Evolutionary conservation across 495 filamentous ascomycete genomes (phyloP), one percentile per base, ranked within the genome.

Genomic region (Annulohypoxylon nitens): DNA sequence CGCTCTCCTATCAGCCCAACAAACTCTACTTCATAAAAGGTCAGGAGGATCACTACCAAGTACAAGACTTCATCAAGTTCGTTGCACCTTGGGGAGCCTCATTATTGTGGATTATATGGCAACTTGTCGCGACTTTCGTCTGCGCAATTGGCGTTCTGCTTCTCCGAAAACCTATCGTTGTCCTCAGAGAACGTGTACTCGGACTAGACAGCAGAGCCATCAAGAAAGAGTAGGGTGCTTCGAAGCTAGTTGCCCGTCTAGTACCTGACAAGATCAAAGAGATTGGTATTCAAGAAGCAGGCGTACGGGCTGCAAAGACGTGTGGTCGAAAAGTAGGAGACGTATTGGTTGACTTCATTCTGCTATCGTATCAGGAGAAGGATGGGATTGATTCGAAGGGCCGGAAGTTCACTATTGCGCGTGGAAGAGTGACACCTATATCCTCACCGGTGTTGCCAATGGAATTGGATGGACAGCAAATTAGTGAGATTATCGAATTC

Each of bases 41-140:
- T 39, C 94, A 97, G 75, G 90, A 96, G 67, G 94, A 97, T 74
- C 81, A 94, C 18, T 97, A 97, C 74, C 93, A 96, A 77, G 83
- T 89, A 3, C 90, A 91, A 34, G 90, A 97, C 73, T 91, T 93
- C 71, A 80, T 96, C 51, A 91, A 90, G 69, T 97, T 96, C 69
- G 64, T 89, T 53, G 71, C 80, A 25, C 85, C 82, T 26, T 77
- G 79, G n/a, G 83, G 82, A 0, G 85, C 78, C 41, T 83, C 86
- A 12, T 9, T 88, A 4, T 79, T 93, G 0, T 82, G 85, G 73
- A 71, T 48, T 3, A 36, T 83, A 2, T 90, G 85, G 85, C 91
- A 94, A 76, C 73, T 89, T 9, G 80, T 87, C 47, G 88, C 89
- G 25, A 91, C 91, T 9, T 47, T 87, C 1, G 77, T 91, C 33